Evolutionary conservation across 306 rosid genomes (phyloP).

Genomic region (Quercus engelmannii): DNA sequence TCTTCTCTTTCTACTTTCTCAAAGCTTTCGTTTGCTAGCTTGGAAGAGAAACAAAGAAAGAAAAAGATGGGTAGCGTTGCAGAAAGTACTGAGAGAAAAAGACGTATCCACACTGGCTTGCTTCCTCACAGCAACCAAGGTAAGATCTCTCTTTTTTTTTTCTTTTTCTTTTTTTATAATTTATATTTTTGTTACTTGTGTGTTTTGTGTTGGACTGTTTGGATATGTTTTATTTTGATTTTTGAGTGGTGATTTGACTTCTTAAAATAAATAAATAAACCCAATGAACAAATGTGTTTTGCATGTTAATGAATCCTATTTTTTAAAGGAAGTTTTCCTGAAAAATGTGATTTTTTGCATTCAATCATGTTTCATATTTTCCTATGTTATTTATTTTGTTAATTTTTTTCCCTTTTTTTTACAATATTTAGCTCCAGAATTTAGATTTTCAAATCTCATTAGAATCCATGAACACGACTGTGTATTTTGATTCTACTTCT

Average conservation of each 20-base stretch:
- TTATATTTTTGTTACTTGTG: neutral
- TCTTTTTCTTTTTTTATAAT: neutral
- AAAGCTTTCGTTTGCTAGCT: slow-evolving; percentile 11
- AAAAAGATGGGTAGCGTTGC: slow-evolving; percentile 14
- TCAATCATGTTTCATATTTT: neutral
- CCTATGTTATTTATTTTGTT: neutral
- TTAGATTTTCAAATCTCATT: neutral
- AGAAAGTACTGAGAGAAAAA: neutral
- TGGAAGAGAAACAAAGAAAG: neutral
- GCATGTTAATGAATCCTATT: neutral
- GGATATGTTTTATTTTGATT: no score
- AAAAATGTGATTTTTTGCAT: neutral
- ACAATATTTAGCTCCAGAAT: no score
- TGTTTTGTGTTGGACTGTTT: neutral
- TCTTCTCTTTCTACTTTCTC: slow-evolving; percentile 1
- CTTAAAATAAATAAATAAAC: no score
- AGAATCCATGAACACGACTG: neutral
- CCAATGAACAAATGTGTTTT: neutral
- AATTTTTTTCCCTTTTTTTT: no score
- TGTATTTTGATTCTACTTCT: neutral
- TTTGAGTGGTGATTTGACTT: no score
- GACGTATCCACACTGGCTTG: neutral
- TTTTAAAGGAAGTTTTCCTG: neutral
- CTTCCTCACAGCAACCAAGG: slow-evolving; percentile 4
- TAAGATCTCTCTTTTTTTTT: neutral